Evolutionary conservation across 176 grass and related monocot genomes (phyloP), one percentile per base, ranked within the genome.

Genomic region (Elaeis guineensis): DNA sequence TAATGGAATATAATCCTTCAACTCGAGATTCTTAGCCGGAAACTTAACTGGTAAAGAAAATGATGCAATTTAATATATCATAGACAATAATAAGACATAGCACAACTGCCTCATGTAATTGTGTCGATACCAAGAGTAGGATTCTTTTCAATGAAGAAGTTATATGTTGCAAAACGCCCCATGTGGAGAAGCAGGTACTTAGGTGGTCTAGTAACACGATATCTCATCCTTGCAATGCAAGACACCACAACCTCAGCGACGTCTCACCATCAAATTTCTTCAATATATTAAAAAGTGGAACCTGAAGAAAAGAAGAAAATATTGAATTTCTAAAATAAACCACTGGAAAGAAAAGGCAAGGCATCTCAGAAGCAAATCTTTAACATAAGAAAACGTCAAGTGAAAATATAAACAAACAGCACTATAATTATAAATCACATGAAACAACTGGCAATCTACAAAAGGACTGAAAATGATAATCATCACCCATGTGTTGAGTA

Each of bases 1-100:
- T 72, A 97, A 69, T 72, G 93, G 93, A 65, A 92, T 97, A 59
- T 91, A 97, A 67, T 97, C 93, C 70, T 97, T 97, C 57, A 97
- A n/a, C 62, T 97, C 93, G 59, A 97, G 69, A 66, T 97, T 97
- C 84, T 97, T 97, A 55, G 89, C 87, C 7, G 87, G 93, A 54
- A 97, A 97, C 22, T 97, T 97, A 16, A 97, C 93, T 97, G 69
- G 24, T 32, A 54, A 22, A 23, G 25, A 5, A 74, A 19, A 53
- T 39, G 29, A 0, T 2, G 9, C 35, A 44, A 44, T 44, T 11
- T 44, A 44, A 44, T 11, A 44, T 44, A 44, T 14, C 35, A 44
- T 44, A 44, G 7, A 44, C 32, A 35, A 35, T 35, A 35, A 44
- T 44, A 44, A 44, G 35, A 44, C 9, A 12, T 0, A 14, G 11